Evolutionary conservation across 2,329 filamentous ascomycete genomes (phyloP), one percentile per base, ranked within the genome.

Genomic region (Emmonsiellopsis sp.): DNA sequence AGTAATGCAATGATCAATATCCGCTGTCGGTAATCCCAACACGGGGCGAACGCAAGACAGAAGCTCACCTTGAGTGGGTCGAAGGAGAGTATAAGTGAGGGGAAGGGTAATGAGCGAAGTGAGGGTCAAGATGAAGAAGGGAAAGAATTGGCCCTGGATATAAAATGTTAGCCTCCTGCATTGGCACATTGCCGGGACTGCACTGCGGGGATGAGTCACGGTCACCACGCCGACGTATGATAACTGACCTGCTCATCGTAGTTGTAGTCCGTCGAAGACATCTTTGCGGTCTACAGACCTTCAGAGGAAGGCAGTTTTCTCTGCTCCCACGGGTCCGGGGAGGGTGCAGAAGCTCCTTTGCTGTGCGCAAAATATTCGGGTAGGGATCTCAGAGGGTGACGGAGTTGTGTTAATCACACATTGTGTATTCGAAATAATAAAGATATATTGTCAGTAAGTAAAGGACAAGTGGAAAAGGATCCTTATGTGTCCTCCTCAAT

Each of bases 101-200:
- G 92, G 91, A 55, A 95, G 75, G 35, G 93, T 96, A 72, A 96
- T 81, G 61, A 98, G 83, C 66, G 85, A 84, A 58, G 86, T 84
- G 65, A 97, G 80, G 43, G 91, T 96, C 68, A 96, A 84, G 74
- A 97, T 86, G 78, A 98, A 98, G 81, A 95, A 95, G 62, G 94
- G 93, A 79, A 96, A 98, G 78, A 96, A 96, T 81, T 96, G 89
- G 64, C 90, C 91, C 82, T 93, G 34, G 34, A 37, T 11, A 56
- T 40, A 50, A 11, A 20, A 48, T 52, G 50, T 54, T 15, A 55
- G 38, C 52, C 51, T 57, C 26, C 54, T 26, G 20, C 20, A 26
- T 26, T 26, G 20, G 20, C 20, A 26, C 3, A 3, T 26, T 26
- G 20, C 44, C 42, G 3, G 26, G 34, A 9, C 13, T 2, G 43